Evolutionary conservation across 257 asterid species (phyloP), one percentile per base, ranked within the genome.

Genomic region (Jaltomata sinuosa): DNA sequence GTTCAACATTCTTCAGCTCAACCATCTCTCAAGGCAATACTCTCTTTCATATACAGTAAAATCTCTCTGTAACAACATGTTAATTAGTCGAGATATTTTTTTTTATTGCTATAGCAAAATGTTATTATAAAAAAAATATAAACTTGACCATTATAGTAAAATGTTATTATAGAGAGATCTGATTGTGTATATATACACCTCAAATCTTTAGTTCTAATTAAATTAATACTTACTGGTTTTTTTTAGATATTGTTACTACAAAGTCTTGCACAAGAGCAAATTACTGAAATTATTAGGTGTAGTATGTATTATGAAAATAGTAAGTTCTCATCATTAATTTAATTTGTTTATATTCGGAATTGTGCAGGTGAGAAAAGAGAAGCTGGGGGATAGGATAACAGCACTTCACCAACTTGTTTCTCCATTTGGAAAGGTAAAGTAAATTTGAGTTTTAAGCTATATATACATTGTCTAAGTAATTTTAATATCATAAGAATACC

Each of bases 361-460:
- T n/a, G 7, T 87, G 49, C 94, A 94, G 99, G 98, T 94, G 76
- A 93, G 98, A 80, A 95, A 94, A 91, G 98, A 93, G 94, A 96
- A 96, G 88, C 88, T 96, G 36, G 97, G 98, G 80, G 99, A 93
- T 89, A 92, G 98, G 91, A 92, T 96, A 84, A 93, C 98, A 69
- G 92, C 98, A 19, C 99, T 96, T 83, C 99, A 96, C 89, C 99
- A 94, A 87, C 89, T 96, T 47, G 99, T 94, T 91, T 96, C 99
- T 84, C 99, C 99, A 88, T 96, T 96, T 86, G 98, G 98, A 89
- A 96, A 96, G 99, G 99, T 94, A 90, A 86, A 29, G 29, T 77
- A 49, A 49, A 77, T 10, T n/a, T 77, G 8, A 4, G 21, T 27
- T 25, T 36, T 25, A 45, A 11, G 29, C 12, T 34, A 18, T 18